Evolutionary conservation across 139 green algal genomes (phyloP), one percentile per base, ranked within the genome.

Genomic region (Chlorella vulgaris): DNA sequence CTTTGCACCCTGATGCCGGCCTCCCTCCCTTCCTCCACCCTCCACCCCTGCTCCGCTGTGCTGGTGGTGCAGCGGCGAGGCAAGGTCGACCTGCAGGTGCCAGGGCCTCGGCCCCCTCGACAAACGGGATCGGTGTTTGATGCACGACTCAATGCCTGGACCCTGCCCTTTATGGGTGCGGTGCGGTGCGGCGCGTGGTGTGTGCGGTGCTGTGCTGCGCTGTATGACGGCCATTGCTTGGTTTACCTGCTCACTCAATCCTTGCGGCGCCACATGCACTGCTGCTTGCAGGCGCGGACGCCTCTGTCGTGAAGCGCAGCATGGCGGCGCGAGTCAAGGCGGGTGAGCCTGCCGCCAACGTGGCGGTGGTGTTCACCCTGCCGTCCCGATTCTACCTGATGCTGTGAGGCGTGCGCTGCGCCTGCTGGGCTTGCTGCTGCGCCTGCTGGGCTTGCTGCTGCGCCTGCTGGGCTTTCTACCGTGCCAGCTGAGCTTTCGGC

Each of bases 241-340:
- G n/a, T n/a, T n/a, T n/a, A n/a, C n/a, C n/a, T n/a, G n/a, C n/a
- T n/a, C n/a, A n/a, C n/a, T n/a, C n/a, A n/a, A n/a, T n/a, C n/a
- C n/a, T n/a, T n/a, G n/a, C n/a, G n/a, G n/a, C n/a, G n/a, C n/a
- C n/a, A n/a, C n/a, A n/a, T n/a, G n/a, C n/a, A n/a, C n/a, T n/a
- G n/a, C n/a, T n/a, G n/a, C n/a, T n/a, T n/a, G 77, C 89, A 93
- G 89, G 88, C 8, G 88, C 87, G 2, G 90, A 93, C 51, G 88
- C 90, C 4, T 84, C 87, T 0, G 85, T 95, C 8, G 84, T 94
- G 18, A 83, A 85, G 36, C 81, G 91, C 24, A 93, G 86, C 29
- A 87, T 89, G 77, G 33, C 26, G 39, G 43, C 61, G 38, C 53
- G 87, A 2, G 79, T 79, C 8, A 67, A 78, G 8, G 51, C 61